Evolutionary conservation across 305 asterid species (phyloP), one percentile per base, ranked within the genome.

Genomic region (Rubia balearica): DNA sequence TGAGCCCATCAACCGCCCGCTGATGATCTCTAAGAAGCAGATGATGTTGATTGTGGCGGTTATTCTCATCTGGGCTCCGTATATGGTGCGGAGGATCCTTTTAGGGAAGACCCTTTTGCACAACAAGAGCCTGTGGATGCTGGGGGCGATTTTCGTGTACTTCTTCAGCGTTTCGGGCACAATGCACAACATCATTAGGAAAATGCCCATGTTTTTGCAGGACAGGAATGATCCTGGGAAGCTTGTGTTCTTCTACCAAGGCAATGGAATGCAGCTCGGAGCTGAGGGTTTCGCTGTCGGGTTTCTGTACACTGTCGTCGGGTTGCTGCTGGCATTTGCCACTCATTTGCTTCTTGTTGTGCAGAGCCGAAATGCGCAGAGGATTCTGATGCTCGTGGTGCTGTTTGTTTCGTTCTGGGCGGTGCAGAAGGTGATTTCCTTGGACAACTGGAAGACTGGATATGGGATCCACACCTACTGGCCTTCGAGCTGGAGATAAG

Each of bases 401-500:
- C 67, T 91, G 76, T 12, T 81, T 55, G 74, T 84, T 65, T 83
- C 88, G 13, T 75, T 84, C 45, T 83, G 89, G 93, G 91, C 95
- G 0, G 93, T 91, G 27, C 79, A 76, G 80, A 88, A 87, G 82
- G 97, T 94, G 73, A 69, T 91, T 69, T 79, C 13, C 74, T 82
- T 94, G 86, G 92, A 90, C 83, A 94, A 91, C 65, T 94, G 98
- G 97, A 94, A 94, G 84, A 94, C 96, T 0, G 98, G 98, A 48
- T 94, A 91, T 71, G 86, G 90, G 0, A 77, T 91, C 69, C 96
- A 91, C 13, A 88, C 89, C 0, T 94, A 94, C 75, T 84, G 89
- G 92, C 98, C 97, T 65, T 70, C 96, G 3, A 80, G 89, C 71
- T 94, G 98, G 97, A 74, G 57, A 64, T 87, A 83, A 79, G 66